These are phyloP conservation scores for Diaporthe ampelina DNA, from an alignment of 2,329 filamentous ascomycete genomes.

Conservation along the genomic window DNA sequence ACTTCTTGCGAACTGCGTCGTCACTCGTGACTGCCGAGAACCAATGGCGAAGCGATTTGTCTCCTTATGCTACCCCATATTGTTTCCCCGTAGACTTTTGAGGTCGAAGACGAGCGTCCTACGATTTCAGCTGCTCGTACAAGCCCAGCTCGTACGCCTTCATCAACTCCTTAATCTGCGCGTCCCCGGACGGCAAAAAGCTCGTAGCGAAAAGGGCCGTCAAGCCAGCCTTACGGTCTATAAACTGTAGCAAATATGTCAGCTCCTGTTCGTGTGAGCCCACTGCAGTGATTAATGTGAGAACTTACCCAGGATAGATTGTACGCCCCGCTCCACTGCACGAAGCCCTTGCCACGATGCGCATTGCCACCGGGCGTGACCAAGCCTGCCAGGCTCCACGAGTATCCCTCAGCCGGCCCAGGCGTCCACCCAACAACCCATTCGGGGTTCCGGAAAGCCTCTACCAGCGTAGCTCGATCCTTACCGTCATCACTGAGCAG, in stretches of 20 bases:
- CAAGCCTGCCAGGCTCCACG: slow-evolving; percentile 37
- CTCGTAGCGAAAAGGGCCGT: slow-evolving; percentile 56
- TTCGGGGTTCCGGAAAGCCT: neutral
- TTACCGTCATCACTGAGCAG: neutral
- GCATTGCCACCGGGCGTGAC: slow-evolving; percentile 43
- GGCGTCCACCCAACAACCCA: slow-evolving; percentile 20
- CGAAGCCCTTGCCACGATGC: slow-evolving; percentile 56
- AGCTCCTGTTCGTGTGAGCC: neutral
- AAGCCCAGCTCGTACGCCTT: slow-evolving; percentile 20
- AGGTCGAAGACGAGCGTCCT: neutral
- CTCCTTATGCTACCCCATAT: neutral
- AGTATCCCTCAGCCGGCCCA: slow-evolving; percentile 49
- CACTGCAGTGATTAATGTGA: neutral
- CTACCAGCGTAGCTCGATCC: neutral
- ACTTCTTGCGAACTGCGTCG: neutral
- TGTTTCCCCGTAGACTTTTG: neutral
- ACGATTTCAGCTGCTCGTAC: neutral
- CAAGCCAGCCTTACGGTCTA: slow-evolving; percentile 54
- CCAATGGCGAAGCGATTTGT: neutral
- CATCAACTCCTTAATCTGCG: slow-evolving; percentile 16
- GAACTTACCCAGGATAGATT: slow-evolving; percentile 59
- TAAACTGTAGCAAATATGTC: slow-evolving; percentile 45
- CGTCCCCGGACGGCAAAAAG: slow-evolving; percentile 48
- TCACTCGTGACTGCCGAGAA: neutral
- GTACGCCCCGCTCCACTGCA: slow-evolving; percentile 60